phyloP scores from a whole-genome alignment of 495 filamentous ascomycete genomes.

The Aspergillus kassunensis region DNA sequence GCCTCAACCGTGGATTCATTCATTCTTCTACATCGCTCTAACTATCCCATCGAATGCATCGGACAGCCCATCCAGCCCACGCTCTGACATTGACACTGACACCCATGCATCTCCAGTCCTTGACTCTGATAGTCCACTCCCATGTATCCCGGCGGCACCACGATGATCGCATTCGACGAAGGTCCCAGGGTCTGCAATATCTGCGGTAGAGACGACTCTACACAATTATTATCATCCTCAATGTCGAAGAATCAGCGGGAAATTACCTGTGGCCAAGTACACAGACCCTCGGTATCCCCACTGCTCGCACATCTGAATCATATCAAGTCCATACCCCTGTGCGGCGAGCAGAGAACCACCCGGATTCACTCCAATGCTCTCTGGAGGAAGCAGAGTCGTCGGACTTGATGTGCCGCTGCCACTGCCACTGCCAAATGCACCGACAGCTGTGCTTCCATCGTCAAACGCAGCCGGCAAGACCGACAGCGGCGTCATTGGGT shows the following conservation, averaged over 20 bases:
- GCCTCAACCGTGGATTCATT: too few relatives aligned
- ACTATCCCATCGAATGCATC: conserved; percentile 7
- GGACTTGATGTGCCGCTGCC: conserved; percentile 1
- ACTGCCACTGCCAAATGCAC: background rate
- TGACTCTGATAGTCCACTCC: background rate
- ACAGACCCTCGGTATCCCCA: conserved; percentile 9
- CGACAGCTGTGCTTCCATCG: background rate
- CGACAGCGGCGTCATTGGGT: background rate
- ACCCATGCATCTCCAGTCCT: background rate
- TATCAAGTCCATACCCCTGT: background rate
- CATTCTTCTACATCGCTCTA: too few relatives aligned
- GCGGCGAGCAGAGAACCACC: background rate
- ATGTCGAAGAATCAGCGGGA: too few relatives aligned
- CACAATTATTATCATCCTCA: background rate
- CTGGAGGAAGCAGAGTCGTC: background rate
- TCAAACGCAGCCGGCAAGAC: background rate
- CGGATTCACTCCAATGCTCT: background rate
- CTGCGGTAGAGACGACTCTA: conserved; percentile 6
- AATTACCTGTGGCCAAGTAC: conserved; percentile 5
- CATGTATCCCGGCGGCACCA: background rate
- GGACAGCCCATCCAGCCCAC: conserved; percentile 9
- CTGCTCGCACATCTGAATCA: conserved; percentile 6
- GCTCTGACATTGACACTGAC: conserved; percentile 6
- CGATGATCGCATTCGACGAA: conserved; percentile 6
- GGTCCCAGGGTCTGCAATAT: conserved; percentile 7